A percentile compares a stretch with the other conserved stretches of the same genome.
These are phyloP conservation scores for Pouteria campechiana DNA, from an alignment of 179 eudicot genomes.

Conservation along the genomic window DNA sequence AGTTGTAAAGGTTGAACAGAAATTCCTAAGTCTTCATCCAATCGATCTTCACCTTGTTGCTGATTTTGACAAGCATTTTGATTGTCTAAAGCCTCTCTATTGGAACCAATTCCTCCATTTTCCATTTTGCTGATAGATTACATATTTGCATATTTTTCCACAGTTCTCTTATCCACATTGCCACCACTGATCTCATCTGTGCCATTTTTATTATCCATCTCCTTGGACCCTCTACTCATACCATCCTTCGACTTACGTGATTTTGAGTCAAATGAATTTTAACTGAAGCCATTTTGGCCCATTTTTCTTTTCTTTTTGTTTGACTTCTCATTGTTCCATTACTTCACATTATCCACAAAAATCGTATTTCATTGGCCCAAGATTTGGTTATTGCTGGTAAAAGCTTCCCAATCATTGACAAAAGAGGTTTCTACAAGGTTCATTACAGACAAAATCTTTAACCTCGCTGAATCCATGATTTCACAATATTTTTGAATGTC, in stretches of 20 bases:
- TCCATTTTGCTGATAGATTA: constrained; percentile 3
- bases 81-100: constrained; percentile 1
- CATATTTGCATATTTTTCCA: constrained; percentile 12
- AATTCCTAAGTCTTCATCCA: too few species aligned
- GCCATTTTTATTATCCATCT: constrained; percentile 17
- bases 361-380: too few species aligned
- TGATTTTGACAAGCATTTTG: constrained; percentile 2
- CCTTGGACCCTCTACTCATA: constrained; percentile 17
- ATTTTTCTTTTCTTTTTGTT: constrained; percentile 30
- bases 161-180: constrained; percentile 12
- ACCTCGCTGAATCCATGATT: constrained; percentile 34
- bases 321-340: constrained; percentile 21
- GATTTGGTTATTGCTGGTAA: too few species aligned
- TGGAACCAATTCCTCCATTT: constrained; percentile 3
- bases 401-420: constrained; percentile 16
- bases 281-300: constrained; percentile 23
- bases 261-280: constrained; percentile 16
- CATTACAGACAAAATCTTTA: constrained; percentile 26
- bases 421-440: constrained; percentile 37
- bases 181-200: constrained; percentile 10
- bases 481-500: constrained; percentile 55
- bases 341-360: too few species aligned
- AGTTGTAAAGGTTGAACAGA: too few species aligned
- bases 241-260: constrained; percentile 23
- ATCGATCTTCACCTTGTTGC: constrained; percentile 5